Base-by-base conservation (phyloP, 805 yeast species). In the Isabelozyma rhagii region DNA sequence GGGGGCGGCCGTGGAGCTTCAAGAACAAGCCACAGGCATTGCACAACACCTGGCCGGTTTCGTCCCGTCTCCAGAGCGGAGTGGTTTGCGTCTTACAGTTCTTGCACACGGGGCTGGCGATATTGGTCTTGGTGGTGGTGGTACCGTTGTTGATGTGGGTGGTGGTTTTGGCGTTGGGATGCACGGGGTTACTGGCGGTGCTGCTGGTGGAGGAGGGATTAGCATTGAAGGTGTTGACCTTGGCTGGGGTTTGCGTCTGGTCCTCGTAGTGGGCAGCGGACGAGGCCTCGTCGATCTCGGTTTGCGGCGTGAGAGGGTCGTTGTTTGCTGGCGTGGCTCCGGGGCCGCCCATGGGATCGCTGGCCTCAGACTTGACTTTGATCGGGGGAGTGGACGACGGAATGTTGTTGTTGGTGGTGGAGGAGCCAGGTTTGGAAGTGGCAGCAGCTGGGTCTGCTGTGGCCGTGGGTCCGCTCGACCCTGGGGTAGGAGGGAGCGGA, bases 61-160 rank as follows among this genome's bases (percentile, higher is more conserved):
- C 97, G 68, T 92, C 97, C 55, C 97, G 78, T 68, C 97, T 80
- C 97, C 97, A 92, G 28, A 92, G 73, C 1, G 98, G 97, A 2
- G 98, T 92, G 1, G 94, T 92, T 51, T 90, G 87, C 1, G 98
- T 92, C 60, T 85, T 81, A 71, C 98, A 92, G 67, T 92, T 92
- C 58, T 87, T 89, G 66, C 98, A 92, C 18, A 85, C 78, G 4
- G 96, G 89, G 34, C 82, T 73, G 11, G 84, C 67, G 52, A 82
- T 80, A 59, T 80, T 83, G 14, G 84, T 75, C 56, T 82, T 83
- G 14, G 85, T 75, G n/a, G 87, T 82, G 21, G 86, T 79, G 39
- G 85, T 74, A 28, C 87, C 87, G 57, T 81, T 82, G 25, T 74
- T 70, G 31, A 80, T 74, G 51, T 77, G 81, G 36, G 82, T 78